These are phyloP conservation scores for Leishmania lainsoni DNA, from an alignment of 208 protist genomes.

Conservation along the genomic window DNA sequence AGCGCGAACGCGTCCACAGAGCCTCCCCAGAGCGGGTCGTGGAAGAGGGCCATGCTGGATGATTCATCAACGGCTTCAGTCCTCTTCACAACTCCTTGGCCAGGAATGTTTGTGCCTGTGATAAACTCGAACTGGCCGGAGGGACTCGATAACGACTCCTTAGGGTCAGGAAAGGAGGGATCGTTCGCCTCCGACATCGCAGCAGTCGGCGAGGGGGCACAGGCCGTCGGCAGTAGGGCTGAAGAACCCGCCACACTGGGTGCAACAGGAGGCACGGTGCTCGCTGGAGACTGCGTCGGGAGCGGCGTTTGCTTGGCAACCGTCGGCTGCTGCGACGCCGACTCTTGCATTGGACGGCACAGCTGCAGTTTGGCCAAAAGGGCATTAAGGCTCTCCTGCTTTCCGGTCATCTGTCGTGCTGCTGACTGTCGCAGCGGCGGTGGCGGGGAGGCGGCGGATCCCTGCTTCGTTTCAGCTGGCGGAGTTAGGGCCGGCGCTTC, in stretches of 20 bases:
- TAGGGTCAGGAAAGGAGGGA: slow-evolving; percentile 24
- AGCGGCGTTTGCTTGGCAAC: neutral
- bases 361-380: slow-evolving; percentile 46
- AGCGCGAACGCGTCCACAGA: slow-evolving; percentile 21
- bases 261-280: neutral
- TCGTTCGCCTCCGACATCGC: slow-evolving; percentile 14
- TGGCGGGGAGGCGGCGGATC: neutral
- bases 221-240: neutral
- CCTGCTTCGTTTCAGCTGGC: slow-evolving; percentile 13
- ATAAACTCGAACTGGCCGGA: slow-evolving; percentile 66
- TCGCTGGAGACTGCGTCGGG: neutral
- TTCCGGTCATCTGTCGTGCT: slow-evolving; percentile 18
- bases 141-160: slow-evolving; percentile 16
- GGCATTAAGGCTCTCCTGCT: slow-evolving; percentile 36
- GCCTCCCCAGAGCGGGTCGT: slow-evolving; percentile 77
- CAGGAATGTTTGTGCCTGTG: slow-evolving; percentile 72
- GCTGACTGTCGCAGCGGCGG: neutral
- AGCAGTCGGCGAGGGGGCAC: neutral
- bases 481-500: neutral
- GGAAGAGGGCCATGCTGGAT: slow-evolving; percentile 69
- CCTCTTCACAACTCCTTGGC: slow-evolving; percentile 36
- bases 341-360: slow-evolving; percentile 11
- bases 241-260: neutral
- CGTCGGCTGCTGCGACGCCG: neutral
- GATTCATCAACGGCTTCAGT: slow-evolving; percentile 8